Conservation (phyloP, 1,284 basidiomycete genomes). For the Pseudozyma sp. region DNA sequence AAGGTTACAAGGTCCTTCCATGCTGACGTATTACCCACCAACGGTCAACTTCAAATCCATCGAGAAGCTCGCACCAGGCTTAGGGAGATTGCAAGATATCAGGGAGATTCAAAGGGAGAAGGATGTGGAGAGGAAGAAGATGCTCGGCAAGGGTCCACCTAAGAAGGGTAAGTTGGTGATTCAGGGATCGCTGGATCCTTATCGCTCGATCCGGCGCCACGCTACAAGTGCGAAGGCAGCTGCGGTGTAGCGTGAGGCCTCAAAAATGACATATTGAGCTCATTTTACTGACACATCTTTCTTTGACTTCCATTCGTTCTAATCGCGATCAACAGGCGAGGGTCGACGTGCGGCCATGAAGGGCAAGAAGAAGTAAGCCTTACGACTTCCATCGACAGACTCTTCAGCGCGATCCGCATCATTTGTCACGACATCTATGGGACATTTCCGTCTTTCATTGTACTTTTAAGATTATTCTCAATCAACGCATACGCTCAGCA, state of each 20-base stretch:
- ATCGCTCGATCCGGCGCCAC: background rate
- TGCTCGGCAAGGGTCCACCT: conserved; percentile 65
- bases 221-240: background rate
- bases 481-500: too few relatives aligned
- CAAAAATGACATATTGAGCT: background rate
- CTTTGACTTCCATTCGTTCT: background rate
- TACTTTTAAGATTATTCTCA: too few relatives aligned
- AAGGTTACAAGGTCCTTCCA: conserved; percentile 59
- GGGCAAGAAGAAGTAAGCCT: conserved; percentile 59
- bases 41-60: conserved; percentile 55
- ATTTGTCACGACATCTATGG: too few relatives aligned
- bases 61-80: conserved; percentile 22
- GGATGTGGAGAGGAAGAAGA: conserved; percentile 64
- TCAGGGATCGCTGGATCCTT: background rate
- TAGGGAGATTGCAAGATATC: conserved; percentile 43
- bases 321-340: conserved; percentile 48
- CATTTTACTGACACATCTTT: background rate
- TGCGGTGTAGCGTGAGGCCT: background rate
- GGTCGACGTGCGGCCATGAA: conserved; percentile 67
- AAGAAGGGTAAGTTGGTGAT: conserved; percentile 66
- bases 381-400: background rate
- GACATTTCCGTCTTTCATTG: too few relatives aligned
- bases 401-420: too few relatives aligned
- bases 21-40: conserved; percentile 65
- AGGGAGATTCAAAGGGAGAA: conserved; percentile 55